Evolutionary conservation across 768 basidiomycete genomes (phyloP).

Genomic region (Lactarius evosmus): DNA sequence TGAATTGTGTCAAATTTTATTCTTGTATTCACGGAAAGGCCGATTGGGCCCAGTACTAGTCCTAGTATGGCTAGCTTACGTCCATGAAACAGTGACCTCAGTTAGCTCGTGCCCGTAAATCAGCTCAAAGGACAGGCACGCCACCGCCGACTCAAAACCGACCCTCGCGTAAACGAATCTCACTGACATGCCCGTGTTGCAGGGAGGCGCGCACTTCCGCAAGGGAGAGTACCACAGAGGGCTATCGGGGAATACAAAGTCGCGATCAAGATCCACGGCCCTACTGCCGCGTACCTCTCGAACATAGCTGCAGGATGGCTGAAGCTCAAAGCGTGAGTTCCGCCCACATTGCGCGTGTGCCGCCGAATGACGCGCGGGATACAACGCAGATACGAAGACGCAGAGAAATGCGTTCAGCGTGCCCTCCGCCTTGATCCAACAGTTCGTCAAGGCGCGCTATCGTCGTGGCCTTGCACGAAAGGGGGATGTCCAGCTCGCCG

Average conservation of each 20-base stretch:
- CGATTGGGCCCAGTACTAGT: too few relatives aligned
- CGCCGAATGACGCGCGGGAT: neutral
- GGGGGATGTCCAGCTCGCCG: conserved; percentile 27
- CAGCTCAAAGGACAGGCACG: too few relatives aligned
- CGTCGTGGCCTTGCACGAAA: conserved; percentile 37
- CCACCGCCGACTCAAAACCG: too few relatives aligned
- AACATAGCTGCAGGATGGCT: conserved; percentile 45
- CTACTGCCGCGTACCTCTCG: conserved; percentile 38
- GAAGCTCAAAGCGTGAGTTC: conserved; percentile 37
- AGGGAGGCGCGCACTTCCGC: conserved; percentile 48
- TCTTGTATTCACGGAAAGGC: too few relatives aligned
- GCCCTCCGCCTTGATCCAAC: conserved; percentile 30
- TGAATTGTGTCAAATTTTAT: too few relatives aligned
- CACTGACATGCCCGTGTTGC: neutral
- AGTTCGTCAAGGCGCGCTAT: conserved; percentile 38
- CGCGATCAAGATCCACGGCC: conserved; percentile 40
- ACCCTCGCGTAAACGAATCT: too few relatives aligned
- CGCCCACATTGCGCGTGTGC: too few relatives aligned
- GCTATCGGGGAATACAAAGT: conserved; percentile 42
- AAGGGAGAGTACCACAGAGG: conserved; percentile 36
- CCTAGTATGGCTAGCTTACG: too few relatives aligned
- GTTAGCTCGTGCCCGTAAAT: too few relatives aligned
- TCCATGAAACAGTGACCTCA: too few relatives aligned
- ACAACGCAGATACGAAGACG: neutral
- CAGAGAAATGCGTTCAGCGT: neutral